Base-by-base conservation (phyloP, 1,284 basidiomycete species). In the Lignosus rhinocerotis region DNA sequence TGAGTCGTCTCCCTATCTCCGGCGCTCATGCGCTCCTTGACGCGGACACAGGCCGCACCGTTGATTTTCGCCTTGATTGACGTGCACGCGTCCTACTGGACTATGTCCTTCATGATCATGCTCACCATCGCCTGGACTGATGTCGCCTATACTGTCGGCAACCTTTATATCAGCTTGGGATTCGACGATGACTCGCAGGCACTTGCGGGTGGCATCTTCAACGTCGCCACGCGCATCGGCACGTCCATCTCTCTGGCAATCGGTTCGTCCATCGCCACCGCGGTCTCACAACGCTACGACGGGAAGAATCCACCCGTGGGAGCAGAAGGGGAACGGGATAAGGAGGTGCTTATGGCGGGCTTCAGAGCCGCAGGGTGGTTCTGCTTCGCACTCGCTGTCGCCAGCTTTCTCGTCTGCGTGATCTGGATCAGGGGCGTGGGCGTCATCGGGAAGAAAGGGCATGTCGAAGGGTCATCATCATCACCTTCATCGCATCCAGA, bases 141-240 rank as follows among this genome's bases (percentile, higher is more conserved):
- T 60, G 67, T 72, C 17, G 67, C 70, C 2, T 76, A 76, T 63
- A 71, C 74, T 0, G 69, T 75, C 43, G 71, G 70, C 3, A 75
- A 71, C 50, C 62, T 75, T 42, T 71, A 73, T 33, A 62, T 76
- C 31, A 66, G 67, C 38, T 62, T 65, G 11, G 62, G 66, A 7
- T 74, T 76, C 58, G 70, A 70, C 48, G 64, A 69, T 31, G 66
- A 72, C 56, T 75, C 75, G 10, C 74, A 76, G 66, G 70, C 73
- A 3, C 61, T 77, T 25, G 71, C 75, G 0, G 75, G 75, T 12
- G 72, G 73, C n/a, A 66, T 76, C 38, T 76, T 75, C 66, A 75
- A 69, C 58, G 73, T 76, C 38, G 70, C 73, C 14, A 73, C 70
- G 11, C 67, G 75, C 72, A 60, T 75, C 36, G 74, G 73, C 36